A percentile compares a stretch with the other conserved stretches of the same genome.
phyloP scores from a whole-genome alignment of 257 asterid species.

The Schizonepeta tenuifolia region DNA sequence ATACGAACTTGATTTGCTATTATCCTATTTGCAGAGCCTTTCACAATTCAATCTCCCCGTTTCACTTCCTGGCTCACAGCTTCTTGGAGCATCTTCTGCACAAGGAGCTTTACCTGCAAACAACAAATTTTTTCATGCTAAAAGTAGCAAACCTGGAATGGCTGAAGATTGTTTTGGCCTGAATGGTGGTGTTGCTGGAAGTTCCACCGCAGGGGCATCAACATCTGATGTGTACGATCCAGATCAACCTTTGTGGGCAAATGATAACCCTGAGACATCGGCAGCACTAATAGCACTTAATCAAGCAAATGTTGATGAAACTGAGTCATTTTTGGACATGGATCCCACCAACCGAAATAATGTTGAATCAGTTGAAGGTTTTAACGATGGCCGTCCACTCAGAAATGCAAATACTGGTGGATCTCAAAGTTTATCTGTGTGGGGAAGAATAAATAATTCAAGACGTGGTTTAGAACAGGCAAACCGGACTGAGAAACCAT shows the following conservation, averaged over 20 bases:
- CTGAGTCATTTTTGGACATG: slow-evolving; percentile 46
- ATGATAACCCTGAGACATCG: slow-evolving; percentile 67
- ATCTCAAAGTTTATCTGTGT: slow-evolving; percentile 69
- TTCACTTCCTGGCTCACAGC: slow-evolving; percentile 68
- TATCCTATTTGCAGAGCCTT: slow-evolving; percentile 68
- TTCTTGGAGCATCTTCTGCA: slow-evolving; percentile 59
- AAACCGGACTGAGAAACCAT: slow-evolving; percentile 44
- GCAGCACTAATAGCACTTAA: slow-evolving; percentile 53
- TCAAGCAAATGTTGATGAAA: slow-evolving; percentile 56
- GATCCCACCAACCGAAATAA: slow-evolving; percentile 49
- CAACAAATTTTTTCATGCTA: slow-evolving; percentile 52
- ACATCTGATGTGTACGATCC: slow-evolving; percentile 93
- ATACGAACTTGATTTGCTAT: slow-evolving; percentile 33
- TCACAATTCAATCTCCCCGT: slow-evolving; percentile 86
- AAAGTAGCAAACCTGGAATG: slow-evolving; percentile 57
- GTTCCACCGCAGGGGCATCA: slow-evolving; percentile 61
- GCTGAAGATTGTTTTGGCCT: slow-evolving; percentile 56
- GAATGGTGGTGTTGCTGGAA: slow-evolving; percentile 55
- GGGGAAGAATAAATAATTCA: slow-evolving; percentile 72
- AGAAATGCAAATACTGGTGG: slow-evolving; percentile 50
- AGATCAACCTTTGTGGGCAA: slow-evolving; percentile 94
- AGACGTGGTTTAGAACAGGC: slow-evolving; percentile 55
- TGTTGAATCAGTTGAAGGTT: slow-evolving; percentile 53
- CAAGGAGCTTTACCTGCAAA: slow-evolving; percentile 63
- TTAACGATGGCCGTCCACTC: slow-evolving; percentile 43